Percentiles rank a stretch among this genome's conserved stretches.
Evolutionary conservation across 2,329 filamentous ascomycete species (phyloP).

Genomic region (Paecilomyces fulvus): DNA sequence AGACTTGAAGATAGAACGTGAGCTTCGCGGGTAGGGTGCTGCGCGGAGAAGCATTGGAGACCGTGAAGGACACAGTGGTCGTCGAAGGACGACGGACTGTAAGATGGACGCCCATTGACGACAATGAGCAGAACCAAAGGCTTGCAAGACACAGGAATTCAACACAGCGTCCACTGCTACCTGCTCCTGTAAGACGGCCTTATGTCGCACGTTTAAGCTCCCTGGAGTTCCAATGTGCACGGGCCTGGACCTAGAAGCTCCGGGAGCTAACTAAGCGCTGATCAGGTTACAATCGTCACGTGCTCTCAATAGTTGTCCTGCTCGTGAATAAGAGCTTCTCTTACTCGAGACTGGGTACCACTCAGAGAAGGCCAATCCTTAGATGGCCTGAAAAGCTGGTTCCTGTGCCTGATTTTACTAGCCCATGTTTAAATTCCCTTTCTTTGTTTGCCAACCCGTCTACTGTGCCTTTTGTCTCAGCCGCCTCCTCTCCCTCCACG

Average conservation of each 20-base stretch:
- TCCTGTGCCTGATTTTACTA: background rate
- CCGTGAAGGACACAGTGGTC: constrained; percentile 85
- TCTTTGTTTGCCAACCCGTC: background rate
- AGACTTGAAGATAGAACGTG: constrained; percentile 35
- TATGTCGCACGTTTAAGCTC: background rate
- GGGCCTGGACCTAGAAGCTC: background rate
- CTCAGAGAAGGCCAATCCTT: background rate
- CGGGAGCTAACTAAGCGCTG: background rate
- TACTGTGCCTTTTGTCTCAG: background rate
- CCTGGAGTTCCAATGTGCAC: background rate
- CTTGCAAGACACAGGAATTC: background rate
- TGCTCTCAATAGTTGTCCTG: background rate
- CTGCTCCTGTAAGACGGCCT: background rate
- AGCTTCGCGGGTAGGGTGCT: constrained; percentile 39
- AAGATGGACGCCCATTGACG: constrained; percentile 51
- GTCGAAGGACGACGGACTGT: constrained; percentile 54
- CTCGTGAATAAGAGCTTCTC: background rate
- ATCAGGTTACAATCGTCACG: background rate
- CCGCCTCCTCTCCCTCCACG: background rate
- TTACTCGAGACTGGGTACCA: background rate
- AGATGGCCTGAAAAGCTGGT: background rate
- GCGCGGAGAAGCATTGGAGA: constrained; percentile 63
- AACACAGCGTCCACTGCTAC: background rate
- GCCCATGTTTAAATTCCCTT: background rate
- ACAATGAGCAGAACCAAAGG: background rate